Evolutionary conservation across 164 flowering plant genomes (phyloP).

Genomic region (Macadamia integrifolia): DNA sequence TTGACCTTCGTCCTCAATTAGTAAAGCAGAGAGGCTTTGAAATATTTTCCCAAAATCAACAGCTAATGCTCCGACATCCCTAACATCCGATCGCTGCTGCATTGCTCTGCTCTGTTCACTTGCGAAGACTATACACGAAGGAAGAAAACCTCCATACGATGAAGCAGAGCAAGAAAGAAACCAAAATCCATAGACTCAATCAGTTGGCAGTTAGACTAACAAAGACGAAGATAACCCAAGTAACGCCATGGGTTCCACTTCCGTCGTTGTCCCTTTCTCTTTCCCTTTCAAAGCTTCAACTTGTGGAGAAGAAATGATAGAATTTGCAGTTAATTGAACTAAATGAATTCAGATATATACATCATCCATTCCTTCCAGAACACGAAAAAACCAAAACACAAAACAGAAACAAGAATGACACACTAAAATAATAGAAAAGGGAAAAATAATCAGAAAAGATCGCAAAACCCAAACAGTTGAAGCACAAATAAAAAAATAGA

Average conservation of each 20-base stretch:
- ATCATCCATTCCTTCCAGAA: conserved; percentile 3
- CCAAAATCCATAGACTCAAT: background rate
- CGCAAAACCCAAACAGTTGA: background rate
- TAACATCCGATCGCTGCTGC: too few species aligned
- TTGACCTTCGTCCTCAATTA: too few species aligned
- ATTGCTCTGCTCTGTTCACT: too few species aligned
- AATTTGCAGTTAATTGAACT: background rate
- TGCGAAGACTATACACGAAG: too few species aligned
- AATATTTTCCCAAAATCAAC: too few species aligned
- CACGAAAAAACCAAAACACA: background rate
- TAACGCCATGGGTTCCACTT: too few species aligned
- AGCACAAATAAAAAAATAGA: background rate
- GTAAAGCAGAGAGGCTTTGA: too few species aligned
- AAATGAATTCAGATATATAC: too few species aligned
- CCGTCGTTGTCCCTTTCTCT: background rate
- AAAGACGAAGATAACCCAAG: background rate
- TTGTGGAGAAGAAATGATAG: too few species aligned
- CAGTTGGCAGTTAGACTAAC: background rate
- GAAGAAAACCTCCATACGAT: too few species aligned
- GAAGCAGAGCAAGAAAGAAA: background rate
- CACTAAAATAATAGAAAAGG: background rate
- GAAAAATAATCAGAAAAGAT: too few species aligned
- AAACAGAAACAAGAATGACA: background rate
- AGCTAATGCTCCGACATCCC: too few species aligned
- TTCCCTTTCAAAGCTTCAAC: conserved; percentile 8